These are phyloP conservation scores for Euphorbia lathyris DNA, from an alignment of 345 rosid genomes.

Conservation along the genomic window DNA sequence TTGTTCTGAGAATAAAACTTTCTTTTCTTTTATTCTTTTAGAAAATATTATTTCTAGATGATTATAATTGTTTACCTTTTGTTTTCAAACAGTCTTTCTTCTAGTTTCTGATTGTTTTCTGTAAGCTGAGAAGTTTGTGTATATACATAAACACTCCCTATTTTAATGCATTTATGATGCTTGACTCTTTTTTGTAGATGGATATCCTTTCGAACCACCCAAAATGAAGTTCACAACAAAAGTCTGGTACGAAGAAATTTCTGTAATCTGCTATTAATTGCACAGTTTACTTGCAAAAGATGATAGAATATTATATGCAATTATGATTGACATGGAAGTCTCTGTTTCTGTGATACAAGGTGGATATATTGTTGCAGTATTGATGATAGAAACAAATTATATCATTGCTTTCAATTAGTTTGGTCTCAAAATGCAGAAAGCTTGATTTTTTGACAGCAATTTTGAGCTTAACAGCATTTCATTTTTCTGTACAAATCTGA, in stretches of 20 bases:
- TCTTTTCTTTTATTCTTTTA: neutral
- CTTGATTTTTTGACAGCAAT: neutral
- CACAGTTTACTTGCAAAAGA: slow-evolving; percentile 6
- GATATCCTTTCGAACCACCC: slow-evolving; percentile 99
- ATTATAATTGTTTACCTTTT: neutral
- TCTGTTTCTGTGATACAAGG: neutral
- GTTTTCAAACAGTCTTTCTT: neutral
- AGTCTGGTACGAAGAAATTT: slow-evolving; percentile 74
- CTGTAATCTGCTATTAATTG: slow-evolving; percentile 14
- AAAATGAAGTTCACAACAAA: slow-evolving; percentile 94
- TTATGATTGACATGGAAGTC: neutral
- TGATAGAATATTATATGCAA: neutral
- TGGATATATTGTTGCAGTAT: neutral
- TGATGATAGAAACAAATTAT: neutral
- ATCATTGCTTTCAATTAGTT: neutral
- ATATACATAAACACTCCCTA: neutral
- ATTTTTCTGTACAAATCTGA: neutral
- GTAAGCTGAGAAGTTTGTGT: neutral
- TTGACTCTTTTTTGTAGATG: slow-evolving; percentile 63
- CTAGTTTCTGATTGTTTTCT: neutral
- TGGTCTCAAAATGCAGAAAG: neutral
- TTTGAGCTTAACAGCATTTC: neutral
- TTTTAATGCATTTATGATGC: slow-evolving; percentile 1
- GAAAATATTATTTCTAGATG: neutral
- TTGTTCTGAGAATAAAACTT: neutral